Evolutionary conservation across 257 asterid species (phyloP).

Genomic region (Hygrophila difformis): DNA sequence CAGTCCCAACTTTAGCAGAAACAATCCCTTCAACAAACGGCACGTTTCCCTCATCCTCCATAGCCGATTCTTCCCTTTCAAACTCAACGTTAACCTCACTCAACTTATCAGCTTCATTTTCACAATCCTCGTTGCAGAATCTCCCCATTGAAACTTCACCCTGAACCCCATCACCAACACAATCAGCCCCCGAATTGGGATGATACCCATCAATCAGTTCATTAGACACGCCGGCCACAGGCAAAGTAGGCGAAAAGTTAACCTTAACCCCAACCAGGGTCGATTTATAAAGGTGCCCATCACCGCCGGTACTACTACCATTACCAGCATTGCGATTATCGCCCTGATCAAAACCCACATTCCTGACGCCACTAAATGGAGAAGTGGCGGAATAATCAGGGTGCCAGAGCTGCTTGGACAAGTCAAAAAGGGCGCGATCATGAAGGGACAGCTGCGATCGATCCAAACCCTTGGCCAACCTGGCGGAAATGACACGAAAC

Average conservation of each 20-base stretch:
- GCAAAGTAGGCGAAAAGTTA: constrained; percentile 38
- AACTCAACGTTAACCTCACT: constrained; percentile 77
- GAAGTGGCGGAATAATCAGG: constrained; percentile 47
- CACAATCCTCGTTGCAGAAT: constrained; percentile 8
- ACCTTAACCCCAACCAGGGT: constrained; percentile 51
- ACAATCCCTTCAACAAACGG: constrained; percentile 7
- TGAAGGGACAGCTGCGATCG: constrained; percentile 42
- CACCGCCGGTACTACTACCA: constrained; percentile 9
- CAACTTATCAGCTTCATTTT: constrained; percentile 28
- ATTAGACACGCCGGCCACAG: constrained; percentile 7
- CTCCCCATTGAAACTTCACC: constrained; percentile 10
- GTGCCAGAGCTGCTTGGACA: constrained; percentile 64
- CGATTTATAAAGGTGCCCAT: too few species aligned
- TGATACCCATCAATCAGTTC: too few species aligned
- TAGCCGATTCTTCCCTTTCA: constrained; percentile 27
- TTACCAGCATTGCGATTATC: background rate
- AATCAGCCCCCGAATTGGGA: background rate
- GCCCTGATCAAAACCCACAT: constrained; percentile 14
- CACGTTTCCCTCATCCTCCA: constrained; percentile 16
- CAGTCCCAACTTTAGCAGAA: constrained; percentile 7
- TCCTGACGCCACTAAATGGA: constrained; percentile 41
- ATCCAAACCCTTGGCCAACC: constrained; percentile 48
- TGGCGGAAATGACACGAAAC: constrained; percentile 51
- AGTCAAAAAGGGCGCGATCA: constrained; percentile 54
- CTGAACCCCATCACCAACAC: background rate